Percentiles rank a stretch among this genome's conserved stretches.
Evolutionary conservation across 768 basidiomycete genomes (phyloP).

Genomic region (Pilatotrama ljubarskyi): DNA sequence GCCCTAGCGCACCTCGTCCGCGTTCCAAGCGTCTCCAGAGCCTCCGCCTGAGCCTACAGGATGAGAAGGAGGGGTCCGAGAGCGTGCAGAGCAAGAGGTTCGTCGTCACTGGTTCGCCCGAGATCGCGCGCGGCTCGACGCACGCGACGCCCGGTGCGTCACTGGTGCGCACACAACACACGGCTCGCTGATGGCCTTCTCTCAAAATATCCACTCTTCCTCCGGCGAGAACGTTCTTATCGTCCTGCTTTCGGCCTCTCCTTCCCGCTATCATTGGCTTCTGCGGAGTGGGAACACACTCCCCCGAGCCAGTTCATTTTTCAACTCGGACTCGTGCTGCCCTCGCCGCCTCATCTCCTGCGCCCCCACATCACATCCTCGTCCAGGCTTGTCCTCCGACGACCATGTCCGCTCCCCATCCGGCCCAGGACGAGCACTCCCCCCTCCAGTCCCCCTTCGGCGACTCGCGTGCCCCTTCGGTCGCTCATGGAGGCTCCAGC

Average conservation of each 20-base stretch:
- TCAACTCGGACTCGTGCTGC: slow-evolving; percentile 4
- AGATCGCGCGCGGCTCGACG: neutral
- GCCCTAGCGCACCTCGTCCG: neutral
- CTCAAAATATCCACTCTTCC: slow-evolving; percentile 7
- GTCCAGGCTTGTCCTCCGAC: slow-evolving; percentile 13
- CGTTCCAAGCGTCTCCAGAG: neutral
- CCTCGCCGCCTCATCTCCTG: neutral
- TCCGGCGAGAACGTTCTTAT: slow-evolving; percentile 15
- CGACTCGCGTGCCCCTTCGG: neutral
- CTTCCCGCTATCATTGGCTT: slow-evolving; percentile 18
- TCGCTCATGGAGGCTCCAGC: neutral
- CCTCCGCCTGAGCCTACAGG: no score
- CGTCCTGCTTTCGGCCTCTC: slow-evolving; percentile 5
- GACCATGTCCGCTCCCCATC: slow-evolving; percentile 10
- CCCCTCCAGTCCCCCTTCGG: slow-evolving; percentile 7
- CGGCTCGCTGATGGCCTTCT: slow-evolving; percentile 5
- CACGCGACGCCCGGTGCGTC: slow-evolving; percentile 6
- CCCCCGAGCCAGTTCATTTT: neutral
- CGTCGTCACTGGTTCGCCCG: neutral
- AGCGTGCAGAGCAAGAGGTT: neutral
- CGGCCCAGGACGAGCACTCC: slow-evolving; percentile 1
- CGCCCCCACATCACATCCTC: slow-evolving; percentile 7
- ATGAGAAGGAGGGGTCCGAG: neutral
- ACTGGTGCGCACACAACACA: slow-evolving; percentile 5
- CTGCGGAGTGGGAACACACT: slow-evolving; percentile 18